A percentile compares a stretch with the other conserved stretches of the same genome.
phyloP scores from a whole-genome alignment of 257 asterid species.

The Osmanthus fragrans region DNA sequence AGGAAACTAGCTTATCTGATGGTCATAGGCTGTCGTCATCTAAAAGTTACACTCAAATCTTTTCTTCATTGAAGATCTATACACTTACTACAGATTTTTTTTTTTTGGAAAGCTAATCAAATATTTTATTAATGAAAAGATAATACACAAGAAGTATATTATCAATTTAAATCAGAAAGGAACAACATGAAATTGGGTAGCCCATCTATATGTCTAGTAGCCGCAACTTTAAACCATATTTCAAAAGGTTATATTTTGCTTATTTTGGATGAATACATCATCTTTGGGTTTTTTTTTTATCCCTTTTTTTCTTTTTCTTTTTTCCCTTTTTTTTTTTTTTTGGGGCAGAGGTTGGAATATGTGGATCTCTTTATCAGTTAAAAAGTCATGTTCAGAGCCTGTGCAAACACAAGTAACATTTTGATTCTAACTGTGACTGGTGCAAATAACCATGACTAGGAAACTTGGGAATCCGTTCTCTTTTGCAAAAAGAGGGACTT shows the following conservation, averaged over 20 bases:
- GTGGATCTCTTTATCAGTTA: neutral
- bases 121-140: too few species aligned
- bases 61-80: neutral
- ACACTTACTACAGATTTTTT: conserved; percentile 12
- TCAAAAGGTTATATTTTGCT: neutral
- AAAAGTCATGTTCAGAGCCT: neutral
- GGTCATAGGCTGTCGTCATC: conserved; percentile 2
- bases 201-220: too few species aligned
- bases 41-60: neutral
- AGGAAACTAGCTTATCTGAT: conserved; percentile 11
- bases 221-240: too few species aligned
- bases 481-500: neutral
- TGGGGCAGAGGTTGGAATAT: conserved; percentile 1
- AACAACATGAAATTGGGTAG: too few species aligned
- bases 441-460: neutral
- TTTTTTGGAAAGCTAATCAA: too few species aligned
- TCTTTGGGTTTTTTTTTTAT: too few species aligned
- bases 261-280: neutral
- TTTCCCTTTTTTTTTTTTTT: too few species aligned
- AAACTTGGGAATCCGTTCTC: neutral
- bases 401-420: conserved; percentile 3
- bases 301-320: too few species aligned
- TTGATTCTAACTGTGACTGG: neutral
- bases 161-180: too few species aligned
- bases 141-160: too few species aligned